A percentile compares a stretch with the other conserved stretches of the same genome.
Evolutionary conservation across 2,329 filamentous ascomycete genomes (phyloP).

Genomic region (Arthrobotrys sphaeroides): DNA sequence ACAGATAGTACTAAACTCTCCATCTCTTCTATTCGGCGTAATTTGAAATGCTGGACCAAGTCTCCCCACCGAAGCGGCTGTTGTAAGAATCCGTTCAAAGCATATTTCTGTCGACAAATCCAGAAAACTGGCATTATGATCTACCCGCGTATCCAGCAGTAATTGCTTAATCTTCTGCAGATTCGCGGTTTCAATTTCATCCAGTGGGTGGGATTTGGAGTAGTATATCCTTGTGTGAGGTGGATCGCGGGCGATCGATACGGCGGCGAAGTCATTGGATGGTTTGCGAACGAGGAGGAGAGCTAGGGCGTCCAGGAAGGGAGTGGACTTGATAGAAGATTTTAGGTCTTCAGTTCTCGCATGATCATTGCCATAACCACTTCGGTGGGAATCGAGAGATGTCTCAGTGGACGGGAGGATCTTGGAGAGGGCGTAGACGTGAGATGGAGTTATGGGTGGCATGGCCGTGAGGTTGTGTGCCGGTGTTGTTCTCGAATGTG

Average conservation of each 20-base stretch:
- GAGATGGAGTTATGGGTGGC: background rate
- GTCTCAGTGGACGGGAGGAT: conserved; percentile 4
- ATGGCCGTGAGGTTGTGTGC: background rate
- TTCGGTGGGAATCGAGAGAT: background rate
- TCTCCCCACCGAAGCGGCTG: background rate
- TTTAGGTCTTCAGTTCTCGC: background rate
- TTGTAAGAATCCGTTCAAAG: background rate
- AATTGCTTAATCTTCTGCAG: background rate
- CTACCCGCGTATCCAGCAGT: background rate
- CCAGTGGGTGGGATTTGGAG: background rate
- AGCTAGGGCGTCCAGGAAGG: conserved; percentile 11
- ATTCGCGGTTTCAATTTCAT: background rate
- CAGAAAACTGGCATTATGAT: background rate
- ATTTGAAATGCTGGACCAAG: background rate
- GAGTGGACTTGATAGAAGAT: background rate
- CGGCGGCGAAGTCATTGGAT: background rate
- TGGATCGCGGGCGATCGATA: background rate
- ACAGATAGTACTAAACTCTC: conserved; percentile 8
- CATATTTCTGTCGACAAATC: background rate
- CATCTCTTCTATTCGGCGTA: background rate
- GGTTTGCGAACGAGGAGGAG: background rate
- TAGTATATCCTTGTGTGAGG: conserved; percentile 7
- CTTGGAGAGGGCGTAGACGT: conserved; percentile 22
- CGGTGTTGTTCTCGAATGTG: background rate
- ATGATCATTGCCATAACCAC: no score